phyloP scores from a whole-genome alignment of 768 basidiomycete genomes.

The Jaapia argillacea region DNA sequence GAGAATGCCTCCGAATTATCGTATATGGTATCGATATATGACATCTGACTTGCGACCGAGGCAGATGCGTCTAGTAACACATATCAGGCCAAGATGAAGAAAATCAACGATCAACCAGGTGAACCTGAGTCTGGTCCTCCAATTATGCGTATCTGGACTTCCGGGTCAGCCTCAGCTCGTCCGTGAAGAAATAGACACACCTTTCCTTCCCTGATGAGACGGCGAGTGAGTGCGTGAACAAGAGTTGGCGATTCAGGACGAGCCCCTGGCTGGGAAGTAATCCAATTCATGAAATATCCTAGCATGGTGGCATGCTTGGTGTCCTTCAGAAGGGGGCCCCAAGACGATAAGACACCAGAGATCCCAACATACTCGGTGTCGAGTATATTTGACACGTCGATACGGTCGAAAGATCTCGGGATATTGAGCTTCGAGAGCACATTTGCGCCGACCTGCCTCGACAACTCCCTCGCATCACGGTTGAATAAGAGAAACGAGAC shows the following conservation, averaged over 20 bases:
- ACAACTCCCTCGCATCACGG: constrained; percentile 30
- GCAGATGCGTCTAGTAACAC: too few species aligned
- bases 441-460: constrained; percentile 23
- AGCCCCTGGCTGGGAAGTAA: too few species aligned
- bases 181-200: too few species aligned
- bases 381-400: constrained; percentile 37
- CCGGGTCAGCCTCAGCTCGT: too few species aligned
- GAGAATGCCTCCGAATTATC: constrained; percentile 28
- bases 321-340: neutral
- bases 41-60: too few species aligned
- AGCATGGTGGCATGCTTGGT: neutral
- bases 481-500: constrained; percentile 22
- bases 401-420: constrained; percentile 28
- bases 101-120: too few species aligned
- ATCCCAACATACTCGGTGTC: constrained; percentile 13
- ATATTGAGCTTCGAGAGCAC: constrained; percentile 9
- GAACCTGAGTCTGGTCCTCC: too few species aligned
- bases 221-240: too few species aligned
- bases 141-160: too few species aligned
- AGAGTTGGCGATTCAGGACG: too few species aligned
- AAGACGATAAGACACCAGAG: neutral
- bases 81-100: too few species aligned
- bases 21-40: constrained; percentile 14
- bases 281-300: neutral
- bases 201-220: too few species aligned